phyloP scores from a whole-genome alignment of 805 yeast genomes.

The Nakazawaea ambrosiae region DNA sequence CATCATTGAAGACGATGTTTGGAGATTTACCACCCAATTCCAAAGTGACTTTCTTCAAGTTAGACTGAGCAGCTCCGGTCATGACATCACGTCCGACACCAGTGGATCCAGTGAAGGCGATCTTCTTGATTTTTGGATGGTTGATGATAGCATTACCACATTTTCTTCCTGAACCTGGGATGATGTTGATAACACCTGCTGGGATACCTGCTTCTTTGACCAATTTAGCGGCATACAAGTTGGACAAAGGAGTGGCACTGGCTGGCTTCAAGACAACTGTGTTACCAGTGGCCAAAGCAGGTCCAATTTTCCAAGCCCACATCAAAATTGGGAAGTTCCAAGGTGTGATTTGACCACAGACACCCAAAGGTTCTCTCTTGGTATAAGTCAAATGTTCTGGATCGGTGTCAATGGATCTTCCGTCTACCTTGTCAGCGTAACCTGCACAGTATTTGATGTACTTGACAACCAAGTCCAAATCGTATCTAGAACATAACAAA shows the following conservation, averaged over 20 bases:
- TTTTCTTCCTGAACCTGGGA: constrained; percentile 68
- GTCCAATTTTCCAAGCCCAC: constrained; percentile 76
- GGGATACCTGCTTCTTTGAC: constrained; percentile 67
- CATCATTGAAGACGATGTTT: constrained; percentile 67
- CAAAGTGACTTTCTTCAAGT: constrained; percentile 71
- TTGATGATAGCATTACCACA: constrained; percentile 66
- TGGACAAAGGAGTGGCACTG: constrained; percentile 70
- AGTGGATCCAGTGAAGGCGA: constrained; percentile 81
- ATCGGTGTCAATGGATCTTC: constrained; percentile 60
- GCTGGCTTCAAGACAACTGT: constrained; percentile 70
- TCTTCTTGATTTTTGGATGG: constrained; percentile 65
- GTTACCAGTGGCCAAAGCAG: constrained; percentile 74
- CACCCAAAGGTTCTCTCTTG: constrained; percentile 70
- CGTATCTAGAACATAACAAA: constrained; percentile 56
- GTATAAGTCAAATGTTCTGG: constrained; percentile 57
- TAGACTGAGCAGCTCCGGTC: constrained; percentile 62
- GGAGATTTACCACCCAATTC: constrained; percentile 85
- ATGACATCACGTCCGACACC: constrained; percentile 67
- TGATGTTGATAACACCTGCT: constrained; percentile 66
- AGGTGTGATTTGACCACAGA: constrained; percentile 79
- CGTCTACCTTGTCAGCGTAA: constrained; percentile 62
- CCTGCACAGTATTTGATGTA: constrained; percentile 71
- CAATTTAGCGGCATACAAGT: constrained; percentile 54
- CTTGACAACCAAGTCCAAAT: constrained; percentile 55
- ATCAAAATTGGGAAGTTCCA: constrained; percentile 82